phyloP scores from a whole-genome alignment of 768 basidiomycete genomes.

The Chalciporus piperatus region DNA sequence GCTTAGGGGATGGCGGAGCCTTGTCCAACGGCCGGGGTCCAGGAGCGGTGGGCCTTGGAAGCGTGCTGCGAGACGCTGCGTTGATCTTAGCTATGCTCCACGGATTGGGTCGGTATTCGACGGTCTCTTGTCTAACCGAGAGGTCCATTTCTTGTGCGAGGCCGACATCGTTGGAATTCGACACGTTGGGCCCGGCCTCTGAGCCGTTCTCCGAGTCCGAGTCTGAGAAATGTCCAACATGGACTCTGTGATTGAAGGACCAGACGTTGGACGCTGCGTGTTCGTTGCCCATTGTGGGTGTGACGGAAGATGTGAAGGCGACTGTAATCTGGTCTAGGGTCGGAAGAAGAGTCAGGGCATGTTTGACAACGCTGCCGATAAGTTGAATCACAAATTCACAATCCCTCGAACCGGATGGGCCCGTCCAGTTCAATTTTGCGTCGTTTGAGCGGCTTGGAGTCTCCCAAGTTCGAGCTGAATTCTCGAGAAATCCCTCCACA shows the following conservation, averaged over 20 bases:
- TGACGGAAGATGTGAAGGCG: not conserved
- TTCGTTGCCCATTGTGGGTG: not conserved
- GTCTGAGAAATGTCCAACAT: slow-evolving; percentile 6
- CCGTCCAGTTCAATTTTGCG: too few relatives aligned
- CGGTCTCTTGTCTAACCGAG: slow-evolving; percentile 56
- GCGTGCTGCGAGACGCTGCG: slow-evolving; percentile 49
- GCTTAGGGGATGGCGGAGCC: slow-evolving; percentile 7
- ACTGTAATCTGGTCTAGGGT: not conserved
- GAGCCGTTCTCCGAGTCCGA: slow-evolving; percentile 17
- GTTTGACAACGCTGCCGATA: too few relatives aligned
- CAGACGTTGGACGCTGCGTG: slow-evolving; percentile 12
- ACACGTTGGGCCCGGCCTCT: slow-evolving; percentile 15
- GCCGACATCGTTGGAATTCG: slow-evolving; percentile 23
- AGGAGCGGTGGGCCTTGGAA: not conserved
- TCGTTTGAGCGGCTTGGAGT: too few relatives aligned
- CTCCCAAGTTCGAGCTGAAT: too few relatives aligned
- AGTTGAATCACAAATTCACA: too few relatives aligned
- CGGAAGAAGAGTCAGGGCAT: too few relatives aligned
- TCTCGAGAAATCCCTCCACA: too few relatives aligned
- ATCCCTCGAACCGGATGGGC: too few relatives aligned
- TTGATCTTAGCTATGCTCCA: slow-evolving; percentile 82
- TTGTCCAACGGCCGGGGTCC: not conserved
- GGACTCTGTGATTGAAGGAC: slow-evolving; percentile 28
- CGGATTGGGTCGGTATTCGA: slow-evolving; percentile 69
- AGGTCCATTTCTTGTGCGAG: slow-evolving; percentile 56